A percentile compares a stretch with the other conserved stretches of the same genome.
These are phyloP conservation scores for Tylopilus balloui DNA, from an alignment of 768 basidiomycete genomes.

Conservation along the genomic window DNA sequence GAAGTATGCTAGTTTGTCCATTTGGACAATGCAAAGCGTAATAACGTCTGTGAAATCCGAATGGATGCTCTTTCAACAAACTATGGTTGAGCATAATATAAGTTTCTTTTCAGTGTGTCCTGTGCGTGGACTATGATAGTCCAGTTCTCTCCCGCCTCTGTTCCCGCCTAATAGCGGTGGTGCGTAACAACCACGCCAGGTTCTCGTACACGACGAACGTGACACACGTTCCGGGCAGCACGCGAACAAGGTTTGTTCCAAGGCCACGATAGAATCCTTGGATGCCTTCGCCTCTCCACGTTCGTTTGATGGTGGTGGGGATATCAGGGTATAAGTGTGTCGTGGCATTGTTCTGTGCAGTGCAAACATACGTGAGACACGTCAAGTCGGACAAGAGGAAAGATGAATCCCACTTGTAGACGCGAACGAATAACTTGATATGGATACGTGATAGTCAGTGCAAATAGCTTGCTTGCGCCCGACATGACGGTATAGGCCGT, in stretches of 20 bases:
- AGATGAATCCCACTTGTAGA: slow-evolving; percentile 61
- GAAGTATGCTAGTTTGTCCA: background rate
- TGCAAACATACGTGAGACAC: background rate
- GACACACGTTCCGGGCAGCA: slow-evolving; percentile 94
- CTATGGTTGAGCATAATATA: slow-evolving; percentile 10
- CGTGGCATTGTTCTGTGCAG: slow-evolving; percentile 59
- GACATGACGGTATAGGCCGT: slow-evolving; percentile 89
- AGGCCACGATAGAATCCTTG: slow-evolving; percentile 93
- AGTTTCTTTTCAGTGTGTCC: background rate
- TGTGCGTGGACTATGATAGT: background rate
- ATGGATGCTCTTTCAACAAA: background rate
- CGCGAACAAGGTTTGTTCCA: slow-evolving; percentile 89
- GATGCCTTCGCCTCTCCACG: slow-evolving; percentile 76
- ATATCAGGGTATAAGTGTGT: slow-evolving; percentile 76
- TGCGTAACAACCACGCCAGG: slow-evolving; percentile 74
- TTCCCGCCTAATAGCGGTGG: slow-evolving; percentile 54
- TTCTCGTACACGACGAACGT: slow-evolving; percentile 98
- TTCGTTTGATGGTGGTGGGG: slow-evolving; percentile 70
- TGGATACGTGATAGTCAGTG: slow-evolving; percentile 85
- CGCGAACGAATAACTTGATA: slow-evolving; percentile 96
- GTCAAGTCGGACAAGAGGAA: background rate
- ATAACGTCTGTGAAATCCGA: slow-evolving; percentile 5
- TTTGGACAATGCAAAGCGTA: slow-evolving; percentile 9
- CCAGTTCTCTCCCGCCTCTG: slow-evolving; percentile 4
- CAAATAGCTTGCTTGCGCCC: slow-evolving; percentile 81